These are phyloP conservation scores for Oenanthe sinensis DNA, from an alignment of 129 eudicot species.

Conservation along the genomic window DNA sequence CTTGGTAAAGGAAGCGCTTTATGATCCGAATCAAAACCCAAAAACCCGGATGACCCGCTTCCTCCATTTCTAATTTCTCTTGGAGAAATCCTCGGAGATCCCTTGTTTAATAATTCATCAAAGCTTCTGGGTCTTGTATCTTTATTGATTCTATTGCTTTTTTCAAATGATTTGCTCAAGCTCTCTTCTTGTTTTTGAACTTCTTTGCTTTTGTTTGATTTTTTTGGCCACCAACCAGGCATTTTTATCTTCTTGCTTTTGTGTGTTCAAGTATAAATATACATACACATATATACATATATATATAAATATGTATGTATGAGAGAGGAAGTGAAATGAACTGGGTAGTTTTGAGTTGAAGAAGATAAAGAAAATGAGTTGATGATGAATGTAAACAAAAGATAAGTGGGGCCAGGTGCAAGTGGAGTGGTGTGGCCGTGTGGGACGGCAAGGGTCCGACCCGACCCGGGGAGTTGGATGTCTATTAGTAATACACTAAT, in stretches of 20 bases:
- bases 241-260: conserved; percentile 19
- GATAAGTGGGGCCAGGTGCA: background rate
- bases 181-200: conserved; percentile 18
- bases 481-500: no score
- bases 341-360: background rate
- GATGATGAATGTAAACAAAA: background rate
- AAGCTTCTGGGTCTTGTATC: conserved; percentile 35
- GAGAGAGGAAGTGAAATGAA: background rate
- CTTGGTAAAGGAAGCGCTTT: conserved; percentile 60
- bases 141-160: conserved; percentile 3
- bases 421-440: background rate
- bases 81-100: conserved; percentile 19
- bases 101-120: conserved; percentile 36
- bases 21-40: conserved; percentile 56
- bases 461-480: background rate
- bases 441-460: background rate
- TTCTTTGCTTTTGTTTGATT: conserved; percentile 51
- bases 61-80: conserved; percentile 22
- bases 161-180: conserved; percentile 16
- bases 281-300: no score
- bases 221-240: conserved; percentile 80
- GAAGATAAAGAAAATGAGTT: background rate
- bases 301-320: no score
- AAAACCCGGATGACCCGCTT: conserved; percentile 41
- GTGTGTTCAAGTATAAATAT: no score